Conservation (phyloP, 768 basidiomycete genomes). For the Serendipita sp. region DNA sequence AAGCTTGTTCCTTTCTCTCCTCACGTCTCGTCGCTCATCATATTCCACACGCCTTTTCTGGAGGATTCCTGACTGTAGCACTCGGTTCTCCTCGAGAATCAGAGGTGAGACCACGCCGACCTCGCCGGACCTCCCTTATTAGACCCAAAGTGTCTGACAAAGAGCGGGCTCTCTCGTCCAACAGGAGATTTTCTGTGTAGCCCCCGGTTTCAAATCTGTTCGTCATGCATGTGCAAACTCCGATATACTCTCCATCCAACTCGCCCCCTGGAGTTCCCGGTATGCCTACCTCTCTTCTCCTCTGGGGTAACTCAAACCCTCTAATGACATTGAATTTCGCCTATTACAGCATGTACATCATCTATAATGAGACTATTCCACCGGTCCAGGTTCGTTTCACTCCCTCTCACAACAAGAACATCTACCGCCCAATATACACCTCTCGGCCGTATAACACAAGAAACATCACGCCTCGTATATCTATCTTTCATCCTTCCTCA, state of each 20-base stretch:
- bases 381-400: conserved; percentile 46
- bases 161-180: conserved; percentile 2
- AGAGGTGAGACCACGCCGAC: conserved; percentile 31
- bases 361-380: conserved; percentile 61
- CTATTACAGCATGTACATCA: conserved; percentile 45
- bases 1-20: conserved; percentile 60
- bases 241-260: conserved; percentile 46
- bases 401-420: neutral
- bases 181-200: conserved; percentile 75
- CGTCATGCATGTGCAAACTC: conserved; percentile 55
- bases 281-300: conserved; percentile 18
- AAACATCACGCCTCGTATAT: too few species aligned
- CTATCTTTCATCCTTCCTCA: neutral
- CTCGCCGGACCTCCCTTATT: neutral
- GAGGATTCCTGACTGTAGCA: conserved; percentile 52
- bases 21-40: conserved; percentile 35
- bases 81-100: conserved; percentile 48
- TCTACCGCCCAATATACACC: neutral
- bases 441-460: neutral
- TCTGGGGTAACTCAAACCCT: neutral
- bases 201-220: conserved; percentile 67
- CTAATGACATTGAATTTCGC: neutral
- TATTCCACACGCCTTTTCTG: conserved; percentile 71
- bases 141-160: conserved; percentile 7
- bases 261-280: conserved; percentile 82